Evolutionary conservation across 169 alveolate genomes (phyloP).

Genomic region (Besnoitia besnoiti): DNA sequence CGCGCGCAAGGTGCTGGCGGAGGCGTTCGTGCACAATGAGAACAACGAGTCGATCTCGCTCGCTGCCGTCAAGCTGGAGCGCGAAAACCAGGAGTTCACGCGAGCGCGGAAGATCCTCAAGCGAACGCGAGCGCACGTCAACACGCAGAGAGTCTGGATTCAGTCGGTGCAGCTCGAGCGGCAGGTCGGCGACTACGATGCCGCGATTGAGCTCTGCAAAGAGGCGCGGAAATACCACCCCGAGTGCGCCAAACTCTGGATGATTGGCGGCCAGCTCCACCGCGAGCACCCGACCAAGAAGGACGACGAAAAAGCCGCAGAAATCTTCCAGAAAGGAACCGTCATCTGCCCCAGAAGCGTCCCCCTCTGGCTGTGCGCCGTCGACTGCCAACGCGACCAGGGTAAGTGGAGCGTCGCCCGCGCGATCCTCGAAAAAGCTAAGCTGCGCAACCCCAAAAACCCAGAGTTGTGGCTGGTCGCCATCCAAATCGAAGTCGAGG

Average conservation of each 20-base stretch:
- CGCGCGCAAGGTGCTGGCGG: slow-evolving; percentile 89
- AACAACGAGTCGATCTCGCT: slow-evolving; percentile 88
- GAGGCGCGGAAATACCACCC: slow-evolving; percentile 74
- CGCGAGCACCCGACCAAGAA: slow-evolving; percentile 75
- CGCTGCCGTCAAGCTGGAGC: slow-evolving; percentile 91
- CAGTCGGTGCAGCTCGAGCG: slow-evolving; percentile 92
- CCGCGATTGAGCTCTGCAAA: slow-evolving; percentile 80
- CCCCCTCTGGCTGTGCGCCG: slow-evolving; percentile 89
- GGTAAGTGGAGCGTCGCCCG: slow-evolving; percentile 88
- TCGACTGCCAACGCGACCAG: slow-evolving; percentile 81
- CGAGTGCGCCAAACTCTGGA: slow-evolving; percentile 87
- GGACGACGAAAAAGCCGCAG: slow-evolving; percentile 59
- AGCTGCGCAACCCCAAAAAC: slow-evolving; percentile 83
- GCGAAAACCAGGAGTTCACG: slow-evolving; percentile 90
- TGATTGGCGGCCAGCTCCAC: slow-evolving; percentile 90
- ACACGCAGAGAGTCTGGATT: slow-evolving; percentile 89
- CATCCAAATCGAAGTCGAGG: slow-evolving; percentile 90
- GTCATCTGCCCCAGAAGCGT: slow-evolving; percentile 72
- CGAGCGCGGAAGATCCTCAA: slow-evolving; percentile 92
- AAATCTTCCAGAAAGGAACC: slow-evolving; percentile 64
- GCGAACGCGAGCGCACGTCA: slow-evolving; percentile 87
- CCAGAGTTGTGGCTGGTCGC: slow-evolving; percentile 93
- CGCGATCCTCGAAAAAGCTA: slow-evolving; percentile 91
- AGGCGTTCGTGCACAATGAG: slow-evolving; percentile 85
- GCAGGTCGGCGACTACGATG: slow-evolving; percentile 79